Percentiles rank a stretch among this genome's conserved stretches.
Evolutionary conservation across 2,329 filamentous ascomycete genomes (phyloP).

Genomic region (Aquanectria penicillioides): DNA sequence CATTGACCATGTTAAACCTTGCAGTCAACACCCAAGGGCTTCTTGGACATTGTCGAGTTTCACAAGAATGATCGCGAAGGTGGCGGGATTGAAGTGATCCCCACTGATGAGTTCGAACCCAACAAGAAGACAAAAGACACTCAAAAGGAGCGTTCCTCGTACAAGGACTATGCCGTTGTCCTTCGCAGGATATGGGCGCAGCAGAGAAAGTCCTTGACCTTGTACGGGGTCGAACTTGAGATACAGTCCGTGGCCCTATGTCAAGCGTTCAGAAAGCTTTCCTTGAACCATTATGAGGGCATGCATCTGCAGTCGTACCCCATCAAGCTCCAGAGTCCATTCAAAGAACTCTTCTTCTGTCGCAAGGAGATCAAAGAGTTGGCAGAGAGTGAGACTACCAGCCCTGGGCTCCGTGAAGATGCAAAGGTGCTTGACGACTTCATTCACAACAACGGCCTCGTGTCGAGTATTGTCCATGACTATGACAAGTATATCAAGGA

Average conservation of each 20-base stretch:
- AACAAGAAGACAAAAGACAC: neutral
- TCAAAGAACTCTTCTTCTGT: conserved; percentile 13
- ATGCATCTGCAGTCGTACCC: neutral
- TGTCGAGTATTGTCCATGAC: conserved; percentile 1
- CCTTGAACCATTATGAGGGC: neutral
- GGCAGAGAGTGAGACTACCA: neutral
- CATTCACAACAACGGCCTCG: neutral
- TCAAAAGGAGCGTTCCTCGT: neutral
- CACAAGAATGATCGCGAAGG: neutral
- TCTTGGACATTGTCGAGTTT: conserved; percentile 7
- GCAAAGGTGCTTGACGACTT: neutral
- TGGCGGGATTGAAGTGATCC: neutral
- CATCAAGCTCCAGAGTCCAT: conserved; percentile 10
- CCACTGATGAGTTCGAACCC: neutral
- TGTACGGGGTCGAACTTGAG: neutral
- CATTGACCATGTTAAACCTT: neutral
- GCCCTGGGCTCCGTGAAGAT: neutral
- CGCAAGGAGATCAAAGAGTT: neutral
- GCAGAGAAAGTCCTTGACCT: neutral
- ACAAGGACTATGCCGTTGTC: conserved; percentile 7
- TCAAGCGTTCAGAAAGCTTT: neutral
- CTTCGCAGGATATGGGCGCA: conserved; percentile 11
- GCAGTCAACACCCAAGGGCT: neutral
- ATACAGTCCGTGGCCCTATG: neutral
- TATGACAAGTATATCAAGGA: neutral